Evolutionary conservation across 179 eudicot species (phyloP).

Genomic region (Beta corolliflora): DNA sequence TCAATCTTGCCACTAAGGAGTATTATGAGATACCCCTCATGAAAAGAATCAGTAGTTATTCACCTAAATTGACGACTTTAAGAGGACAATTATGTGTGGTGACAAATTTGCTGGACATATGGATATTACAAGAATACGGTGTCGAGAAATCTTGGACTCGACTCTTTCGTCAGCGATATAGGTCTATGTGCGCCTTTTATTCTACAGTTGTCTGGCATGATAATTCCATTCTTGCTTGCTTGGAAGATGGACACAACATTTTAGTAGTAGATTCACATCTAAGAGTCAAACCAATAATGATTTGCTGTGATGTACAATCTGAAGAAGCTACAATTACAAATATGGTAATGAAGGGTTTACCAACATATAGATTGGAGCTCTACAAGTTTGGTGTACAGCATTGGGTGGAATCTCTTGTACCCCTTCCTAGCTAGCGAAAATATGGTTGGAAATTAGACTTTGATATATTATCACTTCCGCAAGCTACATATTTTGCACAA

Average conservation of each 20-base stretch:
- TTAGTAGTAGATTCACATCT: too few relatives aligned
- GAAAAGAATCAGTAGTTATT: too few relatives aligned
- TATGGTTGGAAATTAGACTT: too few relatives aligned
- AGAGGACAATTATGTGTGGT: not conserved
- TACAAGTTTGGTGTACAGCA: not conserved
- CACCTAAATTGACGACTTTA: not conserved
- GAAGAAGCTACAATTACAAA: too few relatives aligned
- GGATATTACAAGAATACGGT: not conserved
- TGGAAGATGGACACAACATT: not conserved
- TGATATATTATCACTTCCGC: too few relatives aligned
- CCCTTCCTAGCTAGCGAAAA: too few relatives aligned
- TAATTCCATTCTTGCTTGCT: not conserved
- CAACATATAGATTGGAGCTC: not conserved
- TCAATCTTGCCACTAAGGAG: not conserved
- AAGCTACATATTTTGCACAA: too few relatives aligned
- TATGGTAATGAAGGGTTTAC: not conserved
- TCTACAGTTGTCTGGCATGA: fast-evolving
- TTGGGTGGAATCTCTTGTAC: too few relatives aligned
- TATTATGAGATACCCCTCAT: not conserved
- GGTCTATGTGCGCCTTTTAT: too few relatives aligned
- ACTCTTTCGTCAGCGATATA: not conserved
- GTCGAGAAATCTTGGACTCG: too few relatives aligned
- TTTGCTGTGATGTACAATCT: not conserved
- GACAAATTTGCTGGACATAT: not conserved
- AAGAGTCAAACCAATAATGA: not conserved